These are phyloP conservation scores for Ensete glaucum DNA, from an alignment of 176 grass and related monocot genomes.

Conservation along the genomic window DNA sequence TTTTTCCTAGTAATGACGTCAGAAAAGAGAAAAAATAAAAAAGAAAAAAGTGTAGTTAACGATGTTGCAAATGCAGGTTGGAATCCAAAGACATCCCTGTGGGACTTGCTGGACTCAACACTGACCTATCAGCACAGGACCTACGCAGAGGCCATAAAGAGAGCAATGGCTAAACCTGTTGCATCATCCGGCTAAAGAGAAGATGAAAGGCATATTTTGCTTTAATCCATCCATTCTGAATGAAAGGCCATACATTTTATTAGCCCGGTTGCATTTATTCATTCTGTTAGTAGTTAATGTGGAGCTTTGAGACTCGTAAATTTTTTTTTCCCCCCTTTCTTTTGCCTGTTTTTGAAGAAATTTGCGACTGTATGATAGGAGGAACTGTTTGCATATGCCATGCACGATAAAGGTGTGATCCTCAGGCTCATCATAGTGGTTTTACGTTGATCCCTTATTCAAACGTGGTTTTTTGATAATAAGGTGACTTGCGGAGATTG, in stretches of 20 bases:
- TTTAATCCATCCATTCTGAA: background rate
- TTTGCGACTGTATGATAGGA: no score
- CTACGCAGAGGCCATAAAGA: conserved; percentile 84
- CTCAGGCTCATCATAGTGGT: no score
- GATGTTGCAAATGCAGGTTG: conserved; percentile 31
- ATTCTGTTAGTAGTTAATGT: no score
- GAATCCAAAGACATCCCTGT: conserved; percentile 88
- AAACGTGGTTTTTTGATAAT: no score
- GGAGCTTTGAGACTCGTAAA: no score
- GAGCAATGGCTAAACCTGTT: conserved; percentile 50
- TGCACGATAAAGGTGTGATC: no score
- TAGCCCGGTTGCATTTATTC: background rate
- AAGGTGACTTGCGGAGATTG: no score
- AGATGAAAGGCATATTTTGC: background rate
- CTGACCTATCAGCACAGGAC: conserved; percentile 95
- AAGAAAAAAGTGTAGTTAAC: conserved; percentile 15
- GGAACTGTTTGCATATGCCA: no score
- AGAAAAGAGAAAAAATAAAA: no score
- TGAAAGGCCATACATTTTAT: conserved; percentile 3
- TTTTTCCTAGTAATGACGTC: background rate
- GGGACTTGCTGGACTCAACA: conserved; percentile 86
- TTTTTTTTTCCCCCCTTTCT: no score
- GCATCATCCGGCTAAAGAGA: conserved; percentile 44
- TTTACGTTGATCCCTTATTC: no score
- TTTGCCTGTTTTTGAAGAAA: no score